phyloP scores from a whole-genome alignment of 106 monocot genomes.

The Acanthochlamys bracteata region DNA sequence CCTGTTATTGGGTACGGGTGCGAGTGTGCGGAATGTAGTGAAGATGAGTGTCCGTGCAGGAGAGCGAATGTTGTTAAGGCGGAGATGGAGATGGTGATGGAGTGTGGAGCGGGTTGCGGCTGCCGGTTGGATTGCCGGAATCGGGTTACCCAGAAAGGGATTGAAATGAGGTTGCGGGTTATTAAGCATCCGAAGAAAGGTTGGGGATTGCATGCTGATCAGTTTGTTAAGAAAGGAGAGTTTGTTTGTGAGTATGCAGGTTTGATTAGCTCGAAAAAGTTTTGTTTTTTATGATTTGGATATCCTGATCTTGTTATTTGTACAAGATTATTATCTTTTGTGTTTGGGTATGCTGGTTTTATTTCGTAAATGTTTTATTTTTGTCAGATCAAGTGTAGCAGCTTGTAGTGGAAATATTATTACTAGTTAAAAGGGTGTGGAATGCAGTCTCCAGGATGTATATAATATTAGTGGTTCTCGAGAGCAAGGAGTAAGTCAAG shows the following conservation, averaged over 20 bases:
- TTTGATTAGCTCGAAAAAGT: conserved; percentile 11
- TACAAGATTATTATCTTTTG: too few species aligned
- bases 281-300: conserved; percentile 3
- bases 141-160: conserved; percentile 44
- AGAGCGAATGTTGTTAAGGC: background rate
- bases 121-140: conserved; percentile 40
- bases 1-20: conserved; percentile 18
- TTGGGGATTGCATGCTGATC: conserved; percentile 55
- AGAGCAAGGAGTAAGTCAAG: too few species aligned
- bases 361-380: too few species aligned
- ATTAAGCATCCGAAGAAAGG: conserved; percentile 42
- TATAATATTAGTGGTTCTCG: too few species aligned
- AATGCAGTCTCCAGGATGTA: too few species aligned
- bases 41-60: conserved; percentile 16
- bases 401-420: too few species aligned
- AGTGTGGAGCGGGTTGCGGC: conserved; percentile 40
- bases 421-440: too few species aligned
- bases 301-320: too few species aligned
- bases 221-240: conserved; percentile 24
- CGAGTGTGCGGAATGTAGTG: conserved; percentile 18
- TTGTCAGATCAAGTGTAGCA: too few species aligned
- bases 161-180: conserved; percentile 27
- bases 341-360: too few species aligned
- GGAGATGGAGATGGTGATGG: conserved; percentile 19
- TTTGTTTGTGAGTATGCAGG: conserved; percentile 73